Evolutionary conservation across 768 basidiomycete genomes (phyloP).

Genomic region (Boletus reticulatus): DNA sequence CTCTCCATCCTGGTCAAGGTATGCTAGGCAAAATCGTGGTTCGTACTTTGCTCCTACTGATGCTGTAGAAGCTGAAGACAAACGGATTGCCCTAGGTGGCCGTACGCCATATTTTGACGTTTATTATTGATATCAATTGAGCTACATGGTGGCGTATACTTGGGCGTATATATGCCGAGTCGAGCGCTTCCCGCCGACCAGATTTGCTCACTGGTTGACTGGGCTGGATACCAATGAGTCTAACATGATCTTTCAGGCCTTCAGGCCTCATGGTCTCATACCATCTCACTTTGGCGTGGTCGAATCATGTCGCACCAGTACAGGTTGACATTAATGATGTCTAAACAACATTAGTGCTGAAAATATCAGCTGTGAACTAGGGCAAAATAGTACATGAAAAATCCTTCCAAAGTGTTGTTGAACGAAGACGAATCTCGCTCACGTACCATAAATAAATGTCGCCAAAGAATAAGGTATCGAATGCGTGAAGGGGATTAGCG

Average conservation of each 20-base stretch:
- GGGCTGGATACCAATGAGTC: no score
- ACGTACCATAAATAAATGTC: constrained; percentile 16
- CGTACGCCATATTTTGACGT: neutral
- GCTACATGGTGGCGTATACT: constrained; percentile 5
- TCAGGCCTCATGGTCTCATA: no score
- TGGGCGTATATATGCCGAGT: neutral
- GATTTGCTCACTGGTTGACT: no score
- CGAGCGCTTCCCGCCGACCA: neutral
- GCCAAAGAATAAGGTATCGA: constrained; percentile 4
- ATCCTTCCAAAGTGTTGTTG: constrained; percentile 22
- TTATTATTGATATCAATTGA: constrained; percentile 5
- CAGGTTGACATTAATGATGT: constrained; percentile 29
- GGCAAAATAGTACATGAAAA: constrained; percentile 30
- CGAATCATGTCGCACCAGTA: constrained; percentile 14
- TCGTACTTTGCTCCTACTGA: neutral
- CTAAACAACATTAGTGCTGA: constrained; percentile 34
- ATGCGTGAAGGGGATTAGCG: constrained; percentile 8
- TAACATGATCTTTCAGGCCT: no score
- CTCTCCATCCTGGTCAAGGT: neutral
- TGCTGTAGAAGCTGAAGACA: neutral
- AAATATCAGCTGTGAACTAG: constrained; percentile 25
- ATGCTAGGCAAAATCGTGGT: neutral
- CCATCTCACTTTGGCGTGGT: neutral
- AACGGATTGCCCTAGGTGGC: neutral
- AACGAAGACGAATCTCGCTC: constrained; percentile 17